Evolutionary conservation across 768 basidiomycete genomes (phyloP), one percentile per base, ranked within the genome.

Genomic region (Jaapia argillacea): DNA sequence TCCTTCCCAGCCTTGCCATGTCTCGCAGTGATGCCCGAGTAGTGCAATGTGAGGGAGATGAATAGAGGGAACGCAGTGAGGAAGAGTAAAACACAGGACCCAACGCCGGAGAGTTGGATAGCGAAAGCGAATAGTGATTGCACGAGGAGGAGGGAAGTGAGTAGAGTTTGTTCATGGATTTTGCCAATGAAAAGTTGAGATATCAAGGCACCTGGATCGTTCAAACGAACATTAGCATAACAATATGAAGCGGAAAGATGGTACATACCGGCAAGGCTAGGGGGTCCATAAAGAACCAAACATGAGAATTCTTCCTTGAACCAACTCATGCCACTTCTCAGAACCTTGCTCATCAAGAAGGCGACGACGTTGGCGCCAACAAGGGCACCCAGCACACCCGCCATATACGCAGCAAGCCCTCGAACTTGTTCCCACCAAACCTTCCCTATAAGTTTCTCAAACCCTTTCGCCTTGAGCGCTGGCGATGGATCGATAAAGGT

Each of bases 301-400:
- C 75, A 64, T 6, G 71, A 70, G 50, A 79, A 71, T 48, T 87
- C 86, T 33, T 69, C 73, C 13, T 74, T 68, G 60, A 88, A 96
- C 92, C 92, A 97, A 53, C 85, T 85, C 75, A 94, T 75, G 0
- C 76, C 71, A 59, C 75, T 82, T 5, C 74, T 70, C 18, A 90
- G 57, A 1, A 77, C 72, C 4, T 58, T 56, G 22, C 62, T 58
- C 79, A 94, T 83, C 10, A 87, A 45, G 2, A 77, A 54, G 0
- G 93, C 94, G 1, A 86, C 70, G 1, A 71, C 46, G 50, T 94
- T 92, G 1, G 86, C 79, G 1, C 69, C 65, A 1, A 83, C 41
- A 3, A 88, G 24, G 0, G 80, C 74, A 0, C 80, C 81, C 2
- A 77, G 41, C 20, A 81, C 36, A 2, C 77, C 76, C 3, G 62